These are phyloP conservation scores for Rosa chinensis DNA, from an alignment of 306 rosid species.

Conservation along the genomic window DNA sequence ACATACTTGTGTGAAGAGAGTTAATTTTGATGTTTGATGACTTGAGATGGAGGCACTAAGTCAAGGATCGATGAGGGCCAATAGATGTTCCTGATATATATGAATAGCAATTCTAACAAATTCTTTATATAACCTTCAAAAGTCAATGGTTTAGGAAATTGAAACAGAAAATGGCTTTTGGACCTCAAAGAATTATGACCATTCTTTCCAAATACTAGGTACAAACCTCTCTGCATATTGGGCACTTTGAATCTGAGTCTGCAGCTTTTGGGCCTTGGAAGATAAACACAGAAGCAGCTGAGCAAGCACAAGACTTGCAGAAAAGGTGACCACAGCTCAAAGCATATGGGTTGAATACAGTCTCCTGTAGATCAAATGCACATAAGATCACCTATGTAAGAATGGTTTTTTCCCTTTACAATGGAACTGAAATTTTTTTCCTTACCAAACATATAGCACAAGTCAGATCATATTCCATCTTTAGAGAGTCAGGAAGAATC, in stretches of 20 bases:
- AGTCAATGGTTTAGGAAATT: neutral
- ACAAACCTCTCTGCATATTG: conserved; percentile 93
- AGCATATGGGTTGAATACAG: conserved; percentile 77
- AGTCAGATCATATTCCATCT: conserved; percentile 67
- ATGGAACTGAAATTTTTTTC: conserved; percentile 20
- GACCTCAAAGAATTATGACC: neutral
- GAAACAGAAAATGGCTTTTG: neutral
- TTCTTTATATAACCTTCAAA: neutral
- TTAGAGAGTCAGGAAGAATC: conserved; percentile 66
- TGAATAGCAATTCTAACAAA: neutral
- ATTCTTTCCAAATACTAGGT: conserved; percentile 8
- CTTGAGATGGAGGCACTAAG: neutral
- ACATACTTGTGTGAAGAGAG: neutral
- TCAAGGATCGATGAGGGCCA: neutral
- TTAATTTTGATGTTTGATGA: neutral
- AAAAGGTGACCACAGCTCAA: conserved; percentile 88
- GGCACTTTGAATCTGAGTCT: conserved; percentile 59
- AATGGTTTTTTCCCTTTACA: conserved; percentile 4
- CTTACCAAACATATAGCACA: conserved; percentile 95
- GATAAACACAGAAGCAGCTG: conserved; percentile 76
- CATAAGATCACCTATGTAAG: conserved; percentile 12
- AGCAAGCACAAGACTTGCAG: conserved; percentile 92
- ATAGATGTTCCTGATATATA: neutral
- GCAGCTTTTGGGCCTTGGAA: conserved; percentile 81
- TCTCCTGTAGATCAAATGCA: conserved; percentile 50